Conservation (phyloP, 805 yeast genomes). For the Lipomyces chichibuensis region DNA sequence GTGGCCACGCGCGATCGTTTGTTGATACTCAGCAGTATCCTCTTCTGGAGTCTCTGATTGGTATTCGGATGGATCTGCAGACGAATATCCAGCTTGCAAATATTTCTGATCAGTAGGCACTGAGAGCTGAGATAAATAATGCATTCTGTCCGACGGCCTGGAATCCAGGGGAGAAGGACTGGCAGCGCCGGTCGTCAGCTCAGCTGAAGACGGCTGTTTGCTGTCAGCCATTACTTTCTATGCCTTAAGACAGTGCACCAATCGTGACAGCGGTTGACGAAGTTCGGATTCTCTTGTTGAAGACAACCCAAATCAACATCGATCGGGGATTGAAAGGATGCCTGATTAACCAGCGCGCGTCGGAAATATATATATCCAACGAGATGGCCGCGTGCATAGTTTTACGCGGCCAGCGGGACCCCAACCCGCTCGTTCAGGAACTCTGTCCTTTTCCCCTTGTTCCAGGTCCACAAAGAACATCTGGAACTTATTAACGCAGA, state of each 20-base stretch:
- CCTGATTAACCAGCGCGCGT: not conserved
- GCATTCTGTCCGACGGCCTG: not conserved
- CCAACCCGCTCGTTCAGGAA: not conserved
- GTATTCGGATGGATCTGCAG: constrained; percentile 7
- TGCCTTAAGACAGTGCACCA: not conserved
- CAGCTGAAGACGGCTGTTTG: not conserved
- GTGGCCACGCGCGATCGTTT: not conserved
- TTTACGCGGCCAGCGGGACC: not conserved
- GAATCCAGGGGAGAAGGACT: not conserved
- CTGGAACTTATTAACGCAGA: too few species aligned
- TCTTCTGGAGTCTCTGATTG: not conserved
- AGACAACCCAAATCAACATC: not conserved
- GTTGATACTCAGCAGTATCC: not conserved
- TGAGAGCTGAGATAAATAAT: not conserved
- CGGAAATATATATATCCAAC: not conserved
- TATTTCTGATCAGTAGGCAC: not conserved
- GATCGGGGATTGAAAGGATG: not conserved
- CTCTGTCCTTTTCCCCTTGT: too few species aligned
- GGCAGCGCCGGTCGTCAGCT: not conserved
- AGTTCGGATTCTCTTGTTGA: not conserved
- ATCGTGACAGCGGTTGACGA: not conserved
- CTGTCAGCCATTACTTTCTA: not conserved
- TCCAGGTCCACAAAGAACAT: too few species aligned
- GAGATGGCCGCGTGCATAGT: not conserved
- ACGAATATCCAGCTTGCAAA: constrained; percentile 10